Evolutionary conservation across 2,329 filamentous ascomycete species (phyloP), one percentile per base, ranked within the genome.

Genomic region (Microdochium trichocladiopsis): DNA sequence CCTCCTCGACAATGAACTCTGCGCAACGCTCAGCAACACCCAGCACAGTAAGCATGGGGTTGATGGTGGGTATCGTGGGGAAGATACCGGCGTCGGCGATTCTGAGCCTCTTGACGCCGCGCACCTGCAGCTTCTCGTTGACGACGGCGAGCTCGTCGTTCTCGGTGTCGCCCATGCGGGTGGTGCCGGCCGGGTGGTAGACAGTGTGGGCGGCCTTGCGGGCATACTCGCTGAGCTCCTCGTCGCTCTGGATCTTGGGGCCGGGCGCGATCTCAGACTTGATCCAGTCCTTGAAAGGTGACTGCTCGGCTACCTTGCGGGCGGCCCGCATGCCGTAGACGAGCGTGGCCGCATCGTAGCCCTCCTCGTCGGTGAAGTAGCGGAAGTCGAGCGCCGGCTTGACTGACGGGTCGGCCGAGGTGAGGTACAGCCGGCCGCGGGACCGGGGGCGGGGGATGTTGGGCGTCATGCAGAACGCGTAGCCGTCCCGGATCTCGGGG

Each of bases 391-490:
- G 81, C 2, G 88, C 86, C 16, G 89, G 89, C 73, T 93, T 93
- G 66, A 89, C 84, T 57, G 65, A 76, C 1, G 89, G 88, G 69
- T 93, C 87, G 33, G 83, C 69, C 25, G 86, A 90, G 51, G 86
- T 90, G 58, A 93, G 81, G 72, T 87, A 93, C 63, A 93, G 75
- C 57, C 84, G 81, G 54, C 90, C 90, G 51, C 86, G 83, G 48
- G 87, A 91, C 51, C 88, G 84, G 25, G 90, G 87, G 23, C 90
- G 87, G 31, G 88, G 89, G 62, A 95, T 94, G 74, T 95, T 94
- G 63, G 90, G 90, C 16, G 90, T 94, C 86, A 94, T 94, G 80
- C 90, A 94, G 76, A 95, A 95, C 50, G 89, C 90, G 62, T 92
- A 87, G 55, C 86, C 87, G 58, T 92, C 83, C 55, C 80, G 61